Conservation (phyloP, 176 grass and related monocot species). For the Hsuehochloa calcarea region DNA sequence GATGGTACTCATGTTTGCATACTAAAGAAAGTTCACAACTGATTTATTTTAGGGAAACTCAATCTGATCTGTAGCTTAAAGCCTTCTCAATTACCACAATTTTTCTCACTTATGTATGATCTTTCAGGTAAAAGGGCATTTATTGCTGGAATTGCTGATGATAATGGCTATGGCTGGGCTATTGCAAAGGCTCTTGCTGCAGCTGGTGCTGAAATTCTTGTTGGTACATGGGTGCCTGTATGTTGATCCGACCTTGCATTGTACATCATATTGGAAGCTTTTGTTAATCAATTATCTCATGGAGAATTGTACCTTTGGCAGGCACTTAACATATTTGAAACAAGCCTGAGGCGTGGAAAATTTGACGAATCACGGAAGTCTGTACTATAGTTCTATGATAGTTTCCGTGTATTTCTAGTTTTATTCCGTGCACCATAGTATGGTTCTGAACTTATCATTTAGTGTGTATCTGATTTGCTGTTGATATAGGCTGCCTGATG, state of each 20-base stretch:
- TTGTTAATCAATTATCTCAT: constrained; percentile 21
- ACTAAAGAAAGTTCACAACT: not conserved
- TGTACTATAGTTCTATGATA: not conserved
- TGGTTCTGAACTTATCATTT: not conserved
- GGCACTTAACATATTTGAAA: constrained; percentile 48
- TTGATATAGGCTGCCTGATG: constrained; percentile 71
- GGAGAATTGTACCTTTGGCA: constrained; percentile 24
- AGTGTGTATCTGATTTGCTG: not conserved
- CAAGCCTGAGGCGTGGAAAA: constrained; percentile 34
- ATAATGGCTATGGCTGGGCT: constrained; percentile 99
- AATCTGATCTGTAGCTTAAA: not conserved
- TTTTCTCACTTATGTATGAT: constrained; percentile 29
- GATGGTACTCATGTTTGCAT: not conserved
- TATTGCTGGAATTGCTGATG: constrained; percentile 97
- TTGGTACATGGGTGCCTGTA: constrained; percentile 99
- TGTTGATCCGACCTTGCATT: not conserved
- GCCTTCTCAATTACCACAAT: not conserved
- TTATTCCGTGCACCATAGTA: not conserved
- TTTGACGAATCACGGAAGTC: constrained; percentile 38
- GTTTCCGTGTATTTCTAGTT: constrained; percentile 16
- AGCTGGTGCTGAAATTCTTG: constrained; percentile 92
- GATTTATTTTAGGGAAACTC: not conserved
- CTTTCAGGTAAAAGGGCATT: constrained; percentile 88
- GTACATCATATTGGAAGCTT: constrained; percentile 14
- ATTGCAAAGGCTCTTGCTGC: constrained; percentile 96